Evolutionary conservation across 768 basidiomycete species (phyloP).

Genomic region (Auricularia heimuer): DNA sequence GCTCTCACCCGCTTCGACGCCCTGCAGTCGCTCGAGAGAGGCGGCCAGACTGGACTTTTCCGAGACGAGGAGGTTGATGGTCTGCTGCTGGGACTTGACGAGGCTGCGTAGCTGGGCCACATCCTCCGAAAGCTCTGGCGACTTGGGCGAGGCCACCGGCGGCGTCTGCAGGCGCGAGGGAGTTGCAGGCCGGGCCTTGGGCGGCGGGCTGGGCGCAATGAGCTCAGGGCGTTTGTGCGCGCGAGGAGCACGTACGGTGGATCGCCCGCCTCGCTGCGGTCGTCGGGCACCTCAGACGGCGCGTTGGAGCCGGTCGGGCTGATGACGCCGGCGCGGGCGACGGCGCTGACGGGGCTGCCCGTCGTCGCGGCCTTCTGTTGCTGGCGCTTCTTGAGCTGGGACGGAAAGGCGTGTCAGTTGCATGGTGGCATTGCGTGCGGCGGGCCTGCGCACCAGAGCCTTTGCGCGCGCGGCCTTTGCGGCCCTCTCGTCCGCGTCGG

Average conservation of each 20-base stretch:
- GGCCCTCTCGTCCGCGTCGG: conserved; percentile 63
- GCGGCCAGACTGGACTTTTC: conserved; percentile 52
- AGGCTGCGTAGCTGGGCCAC: conserved; percentile 9
- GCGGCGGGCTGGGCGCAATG: conserved; percentile 32
- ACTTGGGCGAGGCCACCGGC: conserved; percentile 1
- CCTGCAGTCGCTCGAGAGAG: conserved; percentile 48
- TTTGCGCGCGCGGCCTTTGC: conserved; percentile 77
- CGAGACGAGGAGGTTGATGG: conserved; percentile 65
- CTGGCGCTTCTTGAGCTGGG: conserved; percentile 68
- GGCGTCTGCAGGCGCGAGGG: conserved; percentile 3
- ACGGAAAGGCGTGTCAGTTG: neutral
- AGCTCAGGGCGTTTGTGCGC: conserved; percentile 12
- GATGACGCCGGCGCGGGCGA: conserved; percentile 30
- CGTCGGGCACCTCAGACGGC: conserved; percentile 27
- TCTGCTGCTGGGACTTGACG: conserved; percentile 42
- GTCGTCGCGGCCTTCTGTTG: conserved; percentile 56
- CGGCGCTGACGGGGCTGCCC: conserved; percentile 37
- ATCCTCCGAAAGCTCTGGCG: neutral
- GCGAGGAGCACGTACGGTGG: conserved; percentile 17
- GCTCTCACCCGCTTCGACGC: conserved; percentile 48
- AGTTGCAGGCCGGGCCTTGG: conserved; percentile 13
- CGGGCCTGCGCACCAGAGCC: conserved; percentile 49
- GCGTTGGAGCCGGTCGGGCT: conserved; percentile 31
- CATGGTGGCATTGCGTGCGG: neutral
- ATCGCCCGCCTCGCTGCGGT: conserved; percentile 19